phyloP scores from a whole-genome alignment of 1,139 yeast genomes.

The Kurtzmaniella quercitrusa region DNA sequence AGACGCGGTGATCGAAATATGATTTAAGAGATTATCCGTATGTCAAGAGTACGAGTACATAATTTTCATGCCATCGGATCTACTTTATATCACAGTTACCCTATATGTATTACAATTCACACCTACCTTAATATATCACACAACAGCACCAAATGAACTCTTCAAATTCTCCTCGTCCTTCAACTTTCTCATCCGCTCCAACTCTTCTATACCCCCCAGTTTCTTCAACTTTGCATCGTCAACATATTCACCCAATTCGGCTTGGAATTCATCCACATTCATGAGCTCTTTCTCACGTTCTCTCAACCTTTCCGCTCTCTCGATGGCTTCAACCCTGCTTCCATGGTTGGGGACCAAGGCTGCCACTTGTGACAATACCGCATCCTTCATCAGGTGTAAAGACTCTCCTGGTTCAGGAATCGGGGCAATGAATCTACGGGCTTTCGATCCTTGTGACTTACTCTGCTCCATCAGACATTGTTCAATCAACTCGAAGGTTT shows the following conservation, averaged over 20 bases:
- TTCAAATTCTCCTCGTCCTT: conserved; percentile 69
- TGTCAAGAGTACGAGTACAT: background rate
- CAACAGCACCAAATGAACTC: conserved; percentile 28
- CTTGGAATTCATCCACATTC: conserved; percentile 65
- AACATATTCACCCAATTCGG: conserved; percentile 84
- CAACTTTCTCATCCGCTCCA: conserved; percentile 63
- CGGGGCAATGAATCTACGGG: conserved; percentile 37
- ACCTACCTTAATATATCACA: background rate
- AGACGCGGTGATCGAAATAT: background rate
- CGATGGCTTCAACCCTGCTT: conserved; percentile 79
- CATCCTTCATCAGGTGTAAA: conserved; percentile 67
- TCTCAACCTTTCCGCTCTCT: conserved; percentile 78
- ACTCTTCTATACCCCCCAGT: conserved; percentile 85
- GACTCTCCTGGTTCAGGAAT: conserved; percentile 68
- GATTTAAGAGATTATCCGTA: background rate
- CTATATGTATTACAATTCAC: background rate
- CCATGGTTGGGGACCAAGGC: conserved; percentile 83
- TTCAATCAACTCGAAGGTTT: conserved; percentile 76
- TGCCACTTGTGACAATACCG: conserved; percentile 73
- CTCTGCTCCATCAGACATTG: conserved; percentile 78
- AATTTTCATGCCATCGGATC: no score
- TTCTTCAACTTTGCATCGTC: conserved; percentile 69
- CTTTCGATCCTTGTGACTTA: conserved; percentile 29
- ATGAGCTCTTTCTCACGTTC: conserved; percentile 64
- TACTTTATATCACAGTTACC: background rate